Evolutionary conservation across 225 moss, liverwort and hornwort species (phyloP), one percentile per base, ranked within the genome.

Genomic region (Antitrichia curtipendula): DNA sequence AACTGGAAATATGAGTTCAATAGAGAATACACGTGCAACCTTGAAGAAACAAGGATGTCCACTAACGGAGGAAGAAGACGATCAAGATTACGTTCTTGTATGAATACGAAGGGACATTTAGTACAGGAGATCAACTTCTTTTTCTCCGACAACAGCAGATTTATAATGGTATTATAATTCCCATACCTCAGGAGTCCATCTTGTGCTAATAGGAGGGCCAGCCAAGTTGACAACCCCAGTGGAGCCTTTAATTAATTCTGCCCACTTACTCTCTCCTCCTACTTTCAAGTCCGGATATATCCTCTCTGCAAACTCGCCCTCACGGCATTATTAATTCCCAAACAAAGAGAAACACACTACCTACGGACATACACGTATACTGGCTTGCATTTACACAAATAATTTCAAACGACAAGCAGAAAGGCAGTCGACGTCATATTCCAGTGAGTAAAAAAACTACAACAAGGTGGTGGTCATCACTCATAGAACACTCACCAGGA

Each of bases 191-290:
- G 92, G 92, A 79, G 96, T 96, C 98, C 98, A 98, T 61, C 98
- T 96, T 80, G 93, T 93, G 92, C 95, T 94, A 53, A 98, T 98
- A 36, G 96, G 96, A 71, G 95, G 94, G 40, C 98, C 96, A 86
- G 98, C 98, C 91, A 98, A 91, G 83, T 98, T 98, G 73, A 98
- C 97, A 25, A 98, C 96, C 53, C 96, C 98, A 27, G 98, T 98
- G 54, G 96, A 93, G 78, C 98, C 98, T 90, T 94, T 89, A 68
- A 98, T 95, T 75, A 87, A 89, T 49, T 92, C 92, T 47, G 87
- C 90, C 98, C 98, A 98, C 69, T 92, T 92, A 54, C 93, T 90
- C 86, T 94, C 95, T 75, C 91, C 98, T 64, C 94, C 96, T 80
- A 98, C 94, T 91, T 94, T 93, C 82, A 98, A 82, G 22, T 90